Base-by-base conservation (phyloP, 1,284 basidiomycete species). In the Melampsora medusae region DNA sequence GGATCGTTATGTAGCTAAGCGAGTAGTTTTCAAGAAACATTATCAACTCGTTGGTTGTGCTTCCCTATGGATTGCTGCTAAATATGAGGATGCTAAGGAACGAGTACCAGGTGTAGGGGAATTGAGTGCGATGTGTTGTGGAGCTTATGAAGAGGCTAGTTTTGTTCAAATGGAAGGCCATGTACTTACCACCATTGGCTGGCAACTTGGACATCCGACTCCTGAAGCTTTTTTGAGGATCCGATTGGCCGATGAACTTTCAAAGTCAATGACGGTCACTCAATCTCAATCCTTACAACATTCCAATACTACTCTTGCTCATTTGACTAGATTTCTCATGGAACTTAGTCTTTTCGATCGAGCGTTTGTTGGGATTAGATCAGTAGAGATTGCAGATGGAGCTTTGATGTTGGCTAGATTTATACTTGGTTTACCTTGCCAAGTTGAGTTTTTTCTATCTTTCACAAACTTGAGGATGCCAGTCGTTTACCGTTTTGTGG, bases 81-180 rank as follows among this genome's bases (percentile, higher is more conserved):
- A 99, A 85, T 99, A 97, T 81, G 97, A 99, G 85, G 97, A 99
- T 82, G 91, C 95, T 59, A 99, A 99, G 85, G 96, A 99, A 83
- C 92, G 93, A 78, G 94, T 99, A 1, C 97, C 97, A 12, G 92
- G 93, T 1, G 92, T 98, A 9, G 89, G 91, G 81, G 96, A 99
- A 80, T 89, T 99, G 76, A 90, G 90, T 73, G 91, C 93, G 81
- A 94, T 97, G 84, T 99, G 95, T 85, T 92, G 91, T 81, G 91
- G 92, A 80, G 92, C 92, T 0, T 97, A 98, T 83, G 94, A 97
- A 83, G 93, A 95, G 84, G 91, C 92, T 4, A 93, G 94, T 0
- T 99, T 98, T 84, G 90, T 94, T 78, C 93, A 96, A 83, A 93
- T 97, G 94, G 84, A 99, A 84, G 91, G 92, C 1, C 97, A 99